Conservation (phyloP, 2,329 filamentous ascomycete genomes). For the Hansfordia pulvinata region DNA sequence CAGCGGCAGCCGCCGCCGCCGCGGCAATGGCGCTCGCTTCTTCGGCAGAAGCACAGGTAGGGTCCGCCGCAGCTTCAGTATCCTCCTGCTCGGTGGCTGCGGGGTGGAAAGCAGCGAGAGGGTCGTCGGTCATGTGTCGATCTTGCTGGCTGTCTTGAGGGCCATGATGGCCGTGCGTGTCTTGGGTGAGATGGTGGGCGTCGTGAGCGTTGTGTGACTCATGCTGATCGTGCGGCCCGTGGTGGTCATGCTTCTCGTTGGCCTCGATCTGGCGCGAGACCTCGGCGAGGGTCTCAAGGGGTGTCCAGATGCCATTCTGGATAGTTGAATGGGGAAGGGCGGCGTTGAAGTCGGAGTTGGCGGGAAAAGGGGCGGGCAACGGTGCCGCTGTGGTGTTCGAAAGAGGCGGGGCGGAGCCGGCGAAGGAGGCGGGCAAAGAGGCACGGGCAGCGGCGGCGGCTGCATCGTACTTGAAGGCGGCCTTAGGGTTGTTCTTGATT, state of each 20-base stretch:
- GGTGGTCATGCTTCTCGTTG: slow-evolving; percentile 43
- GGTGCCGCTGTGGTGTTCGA: slow-evolving; percentile 2
- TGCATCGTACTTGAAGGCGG: slow-evolving; percentile 1
- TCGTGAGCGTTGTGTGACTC: slow-evolving; percentile 8
- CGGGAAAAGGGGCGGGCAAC: slow-evolving; percentile 1
- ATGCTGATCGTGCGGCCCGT: slow-evolving; percentile 31
- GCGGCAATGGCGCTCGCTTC: slow-evolving; percentile 1
- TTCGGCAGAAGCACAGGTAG: neutral
- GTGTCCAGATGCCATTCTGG: slow-evolving; percentile 54
- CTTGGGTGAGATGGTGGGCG: slow-evolving; percentile 5
- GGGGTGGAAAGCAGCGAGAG: slow-evolving; percentile 16
- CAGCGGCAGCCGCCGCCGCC: neutral
- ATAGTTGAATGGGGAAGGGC: slow-evolving; percentile 24
- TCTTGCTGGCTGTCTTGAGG: too few species aligned
- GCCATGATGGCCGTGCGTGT: too few species aligned
- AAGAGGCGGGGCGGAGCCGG: too few species aligned
- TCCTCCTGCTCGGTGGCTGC: neutral
- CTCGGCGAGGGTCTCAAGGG: slow-evolving; percentile 76
- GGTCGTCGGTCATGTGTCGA: slow-evolving; percentile 31
- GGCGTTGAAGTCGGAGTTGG: slow-evolving; percentile 7
- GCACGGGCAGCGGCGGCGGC: slow-evolving; percentile 5
- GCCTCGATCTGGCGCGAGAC: slow-evolving; percentile 70
- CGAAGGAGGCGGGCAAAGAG: slow-evolving; percentile 4
- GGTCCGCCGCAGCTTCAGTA: neutral
- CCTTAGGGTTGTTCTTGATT: slow-evolving; percentile 36